These are phyloP conservation scores for Amanita jacksonii DNA, from an alignment of 768 basidiomycete genomes.

Conservation along the genomic window DNA sequence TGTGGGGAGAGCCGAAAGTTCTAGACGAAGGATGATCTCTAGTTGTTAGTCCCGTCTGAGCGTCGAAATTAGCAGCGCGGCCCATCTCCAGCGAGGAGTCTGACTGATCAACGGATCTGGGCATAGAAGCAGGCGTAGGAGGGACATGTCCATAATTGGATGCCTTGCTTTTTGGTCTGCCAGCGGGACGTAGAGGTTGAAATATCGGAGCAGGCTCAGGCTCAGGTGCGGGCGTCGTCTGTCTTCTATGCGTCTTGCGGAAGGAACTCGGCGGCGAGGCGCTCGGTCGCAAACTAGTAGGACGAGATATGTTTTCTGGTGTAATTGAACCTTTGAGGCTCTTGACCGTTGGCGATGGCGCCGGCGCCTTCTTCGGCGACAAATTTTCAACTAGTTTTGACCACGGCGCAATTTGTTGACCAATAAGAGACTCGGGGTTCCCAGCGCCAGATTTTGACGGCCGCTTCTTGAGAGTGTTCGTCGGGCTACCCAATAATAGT, in stretches of 20 bases:
- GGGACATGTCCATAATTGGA: background rate
- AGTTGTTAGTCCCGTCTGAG: background rate
- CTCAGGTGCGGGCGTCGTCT: constrained; percentile 48
- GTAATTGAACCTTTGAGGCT: constrained; percentile 10
- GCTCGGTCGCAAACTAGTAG: too few relatives aligned
- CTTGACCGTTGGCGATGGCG: constrained; percentile 10
- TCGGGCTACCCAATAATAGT: constrained; percentile 3
- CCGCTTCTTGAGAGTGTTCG: constrained; percentile 4
- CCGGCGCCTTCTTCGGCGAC: constrained; percentile 19
- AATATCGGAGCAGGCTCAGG: constrained; percentile 50
- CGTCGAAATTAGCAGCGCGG: constrained; percentile 11
- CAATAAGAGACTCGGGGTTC: constrained; percentile 23
- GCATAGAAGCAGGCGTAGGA: background rate
- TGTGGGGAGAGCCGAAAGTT: constrained; percentile 27
- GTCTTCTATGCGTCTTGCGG: constrained; percentile 40
- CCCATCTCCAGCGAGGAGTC: constrained; percentile 19
- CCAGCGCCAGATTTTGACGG: constrained; percentile 6
- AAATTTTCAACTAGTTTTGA: constrained; percentile 28
- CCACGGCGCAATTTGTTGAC: constrained; percentile 60
- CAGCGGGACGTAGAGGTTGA: constrained; percentile 45
- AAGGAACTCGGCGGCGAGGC: constrained; percentile 13
- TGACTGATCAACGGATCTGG: constrained; percentile 9
- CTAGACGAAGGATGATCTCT: constrained; percentile 28
- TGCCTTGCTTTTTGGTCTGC: constrained; percentile 19
- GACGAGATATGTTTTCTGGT: constrained; percentile 17